phyloP scores from a whole-genome alignment of 2,329 filamentous ascomycete genomes.

The Diatrype stigma region DNA sequence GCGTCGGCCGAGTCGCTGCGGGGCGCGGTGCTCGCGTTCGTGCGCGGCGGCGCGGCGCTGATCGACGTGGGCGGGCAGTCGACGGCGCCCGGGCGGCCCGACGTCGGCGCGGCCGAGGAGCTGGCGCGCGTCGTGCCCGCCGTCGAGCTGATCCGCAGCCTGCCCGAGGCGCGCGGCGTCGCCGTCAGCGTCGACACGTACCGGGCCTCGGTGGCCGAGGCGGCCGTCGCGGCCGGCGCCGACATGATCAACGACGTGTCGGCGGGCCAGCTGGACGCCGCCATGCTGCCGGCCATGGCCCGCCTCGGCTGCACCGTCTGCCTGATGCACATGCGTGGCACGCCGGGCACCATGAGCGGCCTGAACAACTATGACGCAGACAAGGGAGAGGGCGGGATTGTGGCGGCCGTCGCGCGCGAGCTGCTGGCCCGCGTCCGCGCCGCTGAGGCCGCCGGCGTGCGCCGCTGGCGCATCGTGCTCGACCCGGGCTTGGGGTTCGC shows the following conservation, averaged over 20 bases:
- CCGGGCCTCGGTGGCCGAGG: conserved; percentile 74
- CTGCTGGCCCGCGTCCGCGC: conserved; percentile 65
- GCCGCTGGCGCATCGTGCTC: conserved; percentile 90
- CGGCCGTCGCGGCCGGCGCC: conserved; percentile 72
- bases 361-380: conserved; percentile 59
- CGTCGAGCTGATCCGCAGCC: conserved; percentile 66
- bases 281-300: conserved; percentile 80
- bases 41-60: conserved; percentile 70
- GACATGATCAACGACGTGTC: conserved; percentile 96
- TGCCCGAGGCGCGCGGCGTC: conserved; percentile 59
- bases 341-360: conserved; percentile 73
- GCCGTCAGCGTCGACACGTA: conserved; percentile 91
- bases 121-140: conserved; percentile 72
- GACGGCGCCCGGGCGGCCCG: conserved; percentile 70
- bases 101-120: conserved; percentile 71
- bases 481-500: conserved; percentile 95
- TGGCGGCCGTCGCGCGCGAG: conserved; percentile 63
- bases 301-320: conserved; percentile 72
- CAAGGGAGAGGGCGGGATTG: conserved; percentile 46
- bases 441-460: conserved; percentile 75
- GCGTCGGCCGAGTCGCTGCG: conserved; percentile 46
- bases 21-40: conserved; percentile 56
- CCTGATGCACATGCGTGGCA: conserved; percentile 93
- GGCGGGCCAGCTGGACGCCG: conserved; percentile 70
- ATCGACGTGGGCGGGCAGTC: conserved; percentile 94